A percentile compares a stretch with the other conserved stretches of the same genome.
These are phyloP conservation scores for Trichoderma lentiforme DNA, from an alignment of 2,329 filamentous ascomycete species.

Conservation along the genomic window DNA sequence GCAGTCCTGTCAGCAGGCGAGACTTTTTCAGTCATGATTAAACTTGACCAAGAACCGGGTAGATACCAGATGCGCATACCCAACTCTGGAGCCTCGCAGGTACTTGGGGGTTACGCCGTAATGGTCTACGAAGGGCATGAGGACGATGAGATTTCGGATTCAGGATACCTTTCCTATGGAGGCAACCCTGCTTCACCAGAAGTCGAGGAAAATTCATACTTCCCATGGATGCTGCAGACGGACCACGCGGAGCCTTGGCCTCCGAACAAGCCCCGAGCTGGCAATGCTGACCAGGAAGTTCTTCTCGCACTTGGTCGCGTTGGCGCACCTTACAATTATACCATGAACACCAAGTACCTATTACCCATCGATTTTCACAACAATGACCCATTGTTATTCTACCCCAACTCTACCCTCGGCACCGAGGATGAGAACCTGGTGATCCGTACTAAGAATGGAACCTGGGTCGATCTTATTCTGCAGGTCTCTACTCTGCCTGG, in stretches of 20 bases:
- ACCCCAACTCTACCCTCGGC: constrained; percentile 38
- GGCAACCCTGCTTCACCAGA: not conserved
- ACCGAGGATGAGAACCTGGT: constrained; percentile 42
- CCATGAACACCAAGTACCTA: constrained; percentile 46
- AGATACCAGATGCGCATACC: constrained; percentile 55
- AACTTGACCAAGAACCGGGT: constrained; percentile 42
- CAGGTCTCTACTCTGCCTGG: constrained; percentile 42
- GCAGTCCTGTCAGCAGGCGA: constrained; percentile 49
- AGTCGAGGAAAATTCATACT: constrained; percentile 31
- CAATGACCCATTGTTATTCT: constrained; percentile 39
- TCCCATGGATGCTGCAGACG: constrained; percentile 35
- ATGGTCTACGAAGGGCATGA: not conserved
- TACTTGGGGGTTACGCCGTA: constrained; percentile 48
- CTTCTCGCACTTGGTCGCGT: constrained; percentile 40
- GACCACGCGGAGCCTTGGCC: constrained; percentile 35
- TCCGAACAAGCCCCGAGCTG: constrained; percentile 45
- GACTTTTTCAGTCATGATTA: constrained; percentile 50
- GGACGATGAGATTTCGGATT: not conserved
- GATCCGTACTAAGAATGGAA: constrained; percentile 43
- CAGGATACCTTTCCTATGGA: constrained; percentile 39
- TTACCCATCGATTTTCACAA: constrained; percentile 36
- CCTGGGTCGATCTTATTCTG: constrained; percentile 56
- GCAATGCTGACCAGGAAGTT: constrained; percentile 44
- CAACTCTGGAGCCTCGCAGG: constrained; percentile 50
- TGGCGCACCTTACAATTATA: constrained; percentile 51